Conservation (phyloP, 176 grass and related monocot genomes). For the Saccharum spontaneum region DNA sequence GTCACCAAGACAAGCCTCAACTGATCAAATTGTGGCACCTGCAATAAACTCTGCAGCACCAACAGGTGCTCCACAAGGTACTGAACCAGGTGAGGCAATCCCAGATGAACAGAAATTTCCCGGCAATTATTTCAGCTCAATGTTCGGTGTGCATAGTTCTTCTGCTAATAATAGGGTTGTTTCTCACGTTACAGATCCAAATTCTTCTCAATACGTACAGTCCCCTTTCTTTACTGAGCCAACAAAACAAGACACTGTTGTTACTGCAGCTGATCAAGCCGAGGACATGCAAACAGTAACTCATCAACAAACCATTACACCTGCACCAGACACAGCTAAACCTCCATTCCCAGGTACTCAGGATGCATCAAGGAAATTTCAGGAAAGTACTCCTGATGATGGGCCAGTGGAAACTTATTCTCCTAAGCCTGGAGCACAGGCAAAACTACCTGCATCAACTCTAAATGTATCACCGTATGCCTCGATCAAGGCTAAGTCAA, state of each 20-base stretch:
- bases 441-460: not conserved
- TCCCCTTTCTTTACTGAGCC: not conserved
- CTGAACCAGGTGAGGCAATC: not conserved
- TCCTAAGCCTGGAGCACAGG: not conserved
- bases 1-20: not conserved
- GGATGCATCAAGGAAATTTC: not conserved
- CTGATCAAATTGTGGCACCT: not conserved
- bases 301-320: not conserved
- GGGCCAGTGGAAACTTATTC: not conserved
- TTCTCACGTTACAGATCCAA: not conserved
- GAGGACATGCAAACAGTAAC: not conserved
- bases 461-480: not conserved
- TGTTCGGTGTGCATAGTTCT: not conserved
- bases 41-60: not conserved
- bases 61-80: slow-evolving; percentile 16
- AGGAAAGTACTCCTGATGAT: not conserved
- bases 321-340: not conserved
- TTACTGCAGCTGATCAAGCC: not conserved
- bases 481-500: not conserved
- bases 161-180: not conserved
- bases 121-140: not conserved
- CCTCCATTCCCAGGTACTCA: not conserved
- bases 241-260: not conserved
- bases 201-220: not conserved
- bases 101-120: not conserved